Percentiles rank a stretch among this genome's conserved stretches.
These are phyloP conservation scores for Aquilaria agallochum DNA, from an alignment of 441 rosid genomes.

Conservation along the genomic window DNA sequence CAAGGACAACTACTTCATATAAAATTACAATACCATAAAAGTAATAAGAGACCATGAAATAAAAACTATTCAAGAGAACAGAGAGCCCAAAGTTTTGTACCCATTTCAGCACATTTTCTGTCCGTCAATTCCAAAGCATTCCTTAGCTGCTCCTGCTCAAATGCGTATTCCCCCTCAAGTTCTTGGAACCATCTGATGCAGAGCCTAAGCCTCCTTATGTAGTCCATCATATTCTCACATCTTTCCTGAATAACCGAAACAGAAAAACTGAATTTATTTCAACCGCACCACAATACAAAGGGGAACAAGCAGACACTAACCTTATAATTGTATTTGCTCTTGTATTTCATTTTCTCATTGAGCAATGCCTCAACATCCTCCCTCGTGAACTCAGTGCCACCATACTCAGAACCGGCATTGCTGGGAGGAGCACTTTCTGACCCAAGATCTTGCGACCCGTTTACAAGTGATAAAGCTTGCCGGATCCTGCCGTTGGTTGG, in stretches of 20 bases:
- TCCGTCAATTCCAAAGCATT: conserved; percentile 43
- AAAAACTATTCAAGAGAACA: conserved; percentile 1
- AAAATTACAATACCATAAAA: not conserved
- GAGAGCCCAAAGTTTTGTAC: conserved; percentile 21
- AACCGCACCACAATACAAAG: not conserved
- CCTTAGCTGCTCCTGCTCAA: conserved; percentile 59
- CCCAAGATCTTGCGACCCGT: conserved; percentile 70
- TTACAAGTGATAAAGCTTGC: conserved; percentile 60
- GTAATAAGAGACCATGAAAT: not conserved
- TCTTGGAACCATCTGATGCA: conserved; percentile 78
- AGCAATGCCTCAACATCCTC: conserved; percentile 63
- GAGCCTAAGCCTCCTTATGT: conserved; percentile 59
- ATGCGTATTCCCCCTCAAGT: conserved; percentile 55
- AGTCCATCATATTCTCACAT: conserved; percentile 60
- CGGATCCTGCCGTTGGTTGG: conserved; percentile 63
- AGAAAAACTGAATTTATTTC: conserved; percentile 3
- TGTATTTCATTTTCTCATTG: conserved; percentile 50
- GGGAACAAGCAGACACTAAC: conserved; percentile 25
- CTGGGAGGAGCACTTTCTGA: conserved; percentile 63
- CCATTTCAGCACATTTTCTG: conserved; percentile 53
- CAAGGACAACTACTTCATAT: not conserved
- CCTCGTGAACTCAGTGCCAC: conserved; percentile 56
- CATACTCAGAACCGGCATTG: conserved; percentile 64
- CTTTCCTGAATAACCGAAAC: conserved; percentile 49
- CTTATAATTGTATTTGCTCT: conserved; percentile 76